A percentile compares a stretch with the other conserved stretches of the same genome.
phyloP scores from a whole-genome alignment of 2,329 filamentous ascomycete species.

The Colletotrichum cordylinicola region DNA sequence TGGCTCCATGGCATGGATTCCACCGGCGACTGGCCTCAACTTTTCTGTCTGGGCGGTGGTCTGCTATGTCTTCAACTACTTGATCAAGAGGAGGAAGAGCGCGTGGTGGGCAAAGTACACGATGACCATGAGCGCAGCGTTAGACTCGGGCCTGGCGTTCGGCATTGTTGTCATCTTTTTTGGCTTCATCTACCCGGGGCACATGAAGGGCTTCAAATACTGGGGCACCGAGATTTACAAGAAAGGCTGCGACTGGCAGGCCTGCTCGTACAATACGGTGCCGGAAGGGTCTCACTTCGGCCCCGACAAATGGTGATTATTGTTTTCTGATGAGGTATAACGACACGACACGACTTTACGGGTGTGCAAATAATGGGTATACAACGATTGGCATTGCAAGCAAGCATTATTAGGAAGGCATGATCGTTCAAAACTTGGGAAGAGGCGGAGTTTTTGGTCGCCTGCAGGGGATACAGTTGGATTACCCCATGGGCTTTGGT shows the following conservation, averaged over 20 bases:
- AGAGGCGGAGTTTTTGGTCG: not conserved
- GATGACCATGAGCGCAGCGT: conserved; percentile 83
- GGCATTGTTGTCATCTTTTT: conserved; percentile 87
- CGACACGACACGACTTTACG: conserved; percentile 6
- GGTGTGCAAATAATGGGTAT: not conserved
- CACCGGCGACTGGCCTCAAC: conserved; percentile 84
- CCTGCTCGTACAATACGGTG: conserved; percentile 73
- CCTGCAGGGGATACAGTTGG: not conserved
- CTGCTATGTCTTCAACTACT: conserved; percentile 83
- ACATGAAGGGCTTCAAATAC: conserved; percentile 77
- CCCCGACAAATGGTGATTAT: conserved; percentile 60
- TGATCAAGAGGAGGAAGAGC: conserved; percentile 70
- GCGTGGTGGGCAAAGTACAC: conserved; percentile 93
- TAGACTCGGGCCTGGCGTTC: conserved; percentile 84
- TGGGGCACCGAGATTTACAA: conserved; percentile 91
- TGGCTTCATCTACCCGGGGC: conserved; percentile 81
- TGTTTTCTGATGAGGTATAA: not conserved
- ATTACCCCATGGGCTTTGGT: not conserved
- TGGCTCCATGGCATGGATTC: conserved; percentile 84
- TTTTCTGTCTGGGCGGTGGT: conserved; percentile 88
- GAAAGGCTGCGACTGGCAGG: conserved; percentile 84
- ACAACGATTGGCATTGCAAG: not conserved
- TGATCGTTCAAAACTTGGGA: not conserved
- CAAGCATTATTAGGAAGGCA: not conserved
- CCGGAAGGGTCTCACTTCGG: conserved; percentile 71